Conservation (phyloP, 331 rosid species). For the Quercus phellos region DNA sequence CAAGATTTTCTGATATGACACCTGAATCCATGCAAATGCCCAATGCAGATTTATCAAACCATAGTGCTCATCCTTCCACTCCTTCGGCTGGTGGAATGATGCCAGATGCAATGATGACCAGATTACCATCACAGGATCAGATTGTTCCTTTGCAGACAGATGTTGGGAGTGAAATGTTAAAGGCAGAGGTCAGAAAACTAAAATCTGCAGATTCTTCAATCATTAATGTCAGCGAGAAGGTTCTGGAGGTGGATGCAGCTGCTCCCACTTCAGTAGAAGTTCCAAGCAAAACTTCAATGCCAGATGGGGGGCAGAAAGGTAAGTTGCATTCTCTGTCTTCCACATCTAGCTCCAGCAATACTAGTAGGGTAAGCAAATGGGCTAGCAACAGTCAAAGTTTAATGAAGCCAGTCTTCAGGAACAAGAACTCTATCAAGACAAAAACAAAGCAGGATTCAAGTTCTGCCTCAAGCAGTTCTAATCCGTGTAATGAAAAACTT, state of each 20-base stretch:
- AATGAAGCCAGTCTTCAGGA: conserved; percentile 52
- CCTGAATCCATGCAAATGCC: conserved; percentile 23
- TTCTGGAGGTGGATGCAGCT: conserved; percentile 26
- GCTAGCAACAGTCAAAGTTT: conserved; percentile 48
- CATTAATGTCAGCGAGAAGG: conserved; percentile 28
- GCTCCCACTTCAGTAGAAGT: conserved; percentile 34
- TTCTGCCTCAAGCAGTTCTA: conserved; percentile 40
- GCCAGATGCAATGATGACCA: conserved; percentile 24
- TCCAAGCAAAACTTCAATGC: conserved; percentile 30
- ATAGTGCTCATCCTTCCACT: conserved; percentile 32
- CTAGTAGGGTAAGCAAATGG: conserved; percentile 48
- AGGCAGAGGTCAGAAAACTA: conserved; percentile 24
- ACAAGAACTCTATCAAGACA: conserved; percentile 60
- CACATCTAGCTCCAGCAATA: conserved; percentile 38
- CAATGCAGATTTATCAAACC: conserved; percentile 22
- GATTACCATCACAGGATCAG: conserved; percentile 43
- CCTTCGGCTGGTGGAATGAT: conserved; percentile 23
- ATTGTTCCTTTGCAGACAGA: conserved; percentile 37
- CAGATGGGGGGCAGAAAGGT: conserved; percentile 35
- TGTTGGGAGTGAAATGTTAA: conserved; percentile 32
- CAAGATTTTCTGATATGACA: conserved; percentile 41
- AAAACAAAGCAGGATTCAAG: conserved; percentile 53
- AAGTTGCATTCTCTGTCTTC: conserved; percentile 39
- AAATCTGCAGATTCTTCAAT: conserved; percentile 29
- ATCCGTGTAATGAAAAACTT: conserved; percentile 24